Conservation (phyloP, 106 monocot genomes). For the Phalaenopsis aphrodite region DNA sequence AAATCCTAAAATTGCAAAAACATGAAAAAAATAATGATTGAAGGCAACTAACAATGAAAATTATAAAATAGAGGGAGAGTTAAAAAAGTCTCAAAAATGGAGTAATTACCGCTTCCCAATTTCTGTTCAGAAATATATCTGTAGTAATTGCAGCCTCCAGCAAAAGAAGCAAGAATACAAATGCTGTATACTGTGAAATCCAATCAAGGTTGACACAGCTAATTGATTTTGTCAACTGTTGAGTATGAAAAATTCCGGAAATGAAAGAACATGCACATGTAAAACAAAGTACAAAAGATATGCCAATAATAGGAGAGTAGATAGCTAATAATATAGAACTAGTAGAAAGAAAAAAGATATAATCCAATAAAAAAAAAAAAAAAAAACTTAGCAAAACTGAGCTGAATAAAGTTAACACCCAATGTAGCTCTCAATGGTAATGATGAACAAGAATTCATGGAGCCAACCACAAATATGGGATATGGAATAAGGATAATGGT, state of each 20-base stretch:
- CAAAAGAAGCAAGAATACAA: slow-evolving; percentile 42
- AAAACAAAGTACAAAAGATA: neutral
- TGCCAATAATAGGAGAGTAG: neutral
- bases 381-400: neutral
- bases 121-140: slow-evolving; percentile 69
- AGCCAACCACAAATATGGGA: neutral
- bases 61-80: neutral
- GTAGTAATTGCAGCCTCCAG: slow-evolving; percentile 65
- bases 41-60: neutral
- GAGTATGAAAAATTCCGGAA: neutral
- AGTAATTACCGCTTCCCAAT: slow-evolving; percentile 78
- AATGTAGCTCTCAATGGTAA: neutral
- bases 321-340: neutral
- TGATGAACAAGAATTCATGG: neutral
- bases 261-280: neutral
- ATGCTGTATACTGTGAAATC: slow-evolving; percentile 27
- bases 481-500: neutral
- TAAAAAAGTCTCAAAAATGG: neutral
- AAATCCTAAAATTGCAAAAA: slow-evolving; percentile 45
- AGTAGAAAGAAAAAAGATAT: neutral
- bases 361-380: neutral
- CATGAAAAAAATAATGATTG: neutral
- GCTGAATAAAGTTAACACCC: neutral
- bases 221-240: neutral
- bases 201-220: slow-evolving; percentile 43